These are phyloP conservation scores for Brassica nigra DNA, from an alignment of 345 rosid genomes.

Conservation along the genomic window DNA sequence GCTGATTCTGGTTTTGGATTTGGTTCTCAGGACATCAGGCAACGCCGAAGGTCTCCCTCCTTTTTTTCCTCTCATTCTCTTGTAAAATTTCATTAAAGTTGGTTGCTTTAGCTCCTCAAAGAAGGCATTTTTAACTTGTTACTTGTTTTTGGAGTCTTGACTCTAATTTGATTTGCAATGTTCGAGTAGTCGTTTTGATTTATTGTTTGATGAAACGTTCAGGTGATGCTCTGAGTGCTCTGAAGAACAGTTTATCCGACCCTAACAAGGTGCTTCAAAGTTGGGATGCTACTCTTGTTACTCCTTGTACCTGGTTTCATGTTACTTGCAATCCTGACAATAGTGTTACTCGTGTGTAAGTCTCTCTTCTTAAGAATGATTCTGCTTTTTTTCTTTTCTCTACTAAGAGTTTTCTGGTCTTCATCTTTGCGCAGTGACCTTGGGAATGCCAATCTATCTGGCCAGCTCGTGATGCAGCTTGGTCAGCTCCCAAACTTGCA, in stretches of 20 bases:
- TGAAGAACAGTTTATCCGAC: constrained; percentile 65
- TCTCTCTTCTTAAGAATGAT: constrained; percentile 6
- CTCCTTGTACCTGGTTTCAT: constrained; percentile 94
- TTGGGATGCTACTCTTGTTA: constrained; percentile 90
- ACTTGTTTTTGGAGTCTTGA: neutral
- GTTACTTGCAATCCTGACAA: constrained; percentile 86
- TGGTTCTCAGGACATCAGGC: constrained; percentile 52
- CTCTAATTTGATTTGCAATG: constrained; percentile 4
- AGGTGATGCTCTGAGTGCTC: constrained; percentile 88
- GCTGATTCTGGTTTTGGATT: constrained; percentile 50
- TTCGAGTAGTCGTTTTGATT: neutral
- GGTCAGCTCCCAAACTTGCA: constrained; percentile 74
- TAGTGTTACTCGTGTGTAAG: constrained; percentile 91
- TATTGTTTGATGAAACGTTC: neutral
- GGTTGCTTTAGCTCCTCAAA: neutral
- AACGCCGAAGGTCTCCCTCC: constrained; percentile 67
- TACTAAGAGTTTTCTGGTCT: neutral
- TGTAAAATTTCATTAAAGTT: neutral
- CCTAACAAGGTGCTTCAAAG: constrained; percentile 88
- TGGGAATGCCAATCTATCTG: constrained; percentile 47
- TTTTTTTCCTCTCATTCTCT: neutral
- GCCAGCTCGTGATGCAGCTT: constrained; percentile 44
- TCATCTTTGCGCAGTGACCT: constrained; percentile 46
- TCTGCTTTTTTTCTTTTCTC: neutral
- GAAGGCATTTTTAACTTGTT: neutral